Base-by-base conservation (phyloP, 2,329 filamentous ascomycete genomes). In the Calcarisporium arbuscula region DNA sequence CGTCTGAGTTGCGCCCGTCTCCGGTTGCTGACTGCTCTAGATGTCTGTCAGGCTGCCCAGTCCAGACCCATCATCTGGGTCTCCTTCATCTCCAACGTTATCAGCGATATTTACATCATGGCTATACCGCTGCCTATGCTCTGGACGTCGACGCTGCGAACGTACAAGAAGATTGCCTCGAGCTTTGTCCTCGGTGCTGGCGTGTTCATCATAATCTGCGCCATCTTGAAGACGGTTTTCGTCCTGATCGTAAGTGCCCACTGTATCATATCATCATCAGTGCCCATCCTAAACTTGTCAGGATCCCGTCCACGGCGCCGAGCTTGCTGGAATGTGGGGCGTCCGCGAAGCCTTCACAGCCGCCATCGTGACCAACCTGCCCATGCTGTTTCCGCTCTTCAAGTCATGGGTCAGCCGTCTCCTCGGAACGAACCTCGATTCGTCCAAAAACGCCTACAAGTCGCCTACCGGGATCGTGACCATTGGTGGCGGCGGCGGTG, bases 81-180 rank as follows among this genome's bases (percentile, higher is more conserved):
- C n/a, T 70, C 63, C 2, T 65, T 71, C 20, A 54, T 62, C 4
- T 55, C 70, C 40, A 79, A 77, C 42, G 64, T 76, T 4, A 44
- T 57, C 2, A 80, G 74, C 4, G 76, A 80, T 43, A 33, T 76
- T 1, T 79, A 78, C 42, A 58, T 79, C 12, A 68, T 79, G 36
- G 64, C 65, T 19, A 77, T 79, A 23, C 73, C 74, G 0, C 57
- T 75, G 5, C 73, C 74, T 2, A 70, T 77, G 53, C 53, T 63
- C 2, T 66, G 58, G 55, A 50, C 52, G 33, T 57, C 60, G 5
- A 56, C 43, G 7, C 50, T 66, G 42, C 54, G 49, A 8, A 46
- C 49, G 9, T 23, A 42, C 5, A 62, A 62, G 41, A 67, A 66
- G 38, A 43, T 56, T 11, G 58, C 58, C 1, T 53, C 64, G 27